Base-by-base conservation (phyloP, 2,329 filamentous ascomycete genomes). In the Verticillium klebahnii region DNA sequence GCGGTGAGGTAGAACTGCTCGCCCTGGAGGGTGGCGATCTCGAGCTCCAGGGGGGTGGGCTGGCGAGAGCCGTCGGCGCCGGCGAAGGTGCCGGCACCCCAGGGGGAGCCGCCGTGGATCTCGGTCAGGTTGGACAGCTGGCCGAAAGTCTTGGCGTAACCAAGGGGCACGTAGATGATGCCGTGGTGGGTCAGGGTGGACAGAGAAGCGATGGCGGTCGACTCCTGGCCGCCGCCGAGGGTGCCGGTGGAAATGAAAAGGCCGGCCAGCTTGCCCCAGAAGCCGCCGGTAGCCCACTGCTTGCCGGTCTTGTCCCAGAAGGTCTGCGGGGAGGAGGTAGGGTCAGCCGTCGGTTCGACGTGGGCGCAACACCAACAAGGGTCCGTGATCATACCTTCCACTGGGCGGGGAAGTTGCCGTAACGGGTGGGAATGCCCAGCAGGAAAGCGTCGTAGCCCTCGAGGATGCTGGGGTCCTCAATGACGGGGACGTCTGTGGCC, bases 331-430 rank as follows among this genome's bases (percentile, higher is more conserved):
- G 9, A 9, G 19, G n/a, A 9, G 19, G n/a, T 25, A 34, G 1
- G 19, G 17, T 32, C 32, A 57, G 55, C 52, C 9, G 8, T 6
- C 2, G n/a, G 9, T 56, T 25, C 25, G 52, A n/a, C 12, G 14
- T 5, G 19, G 7, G 6, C 29, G 12, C 19, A 19, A n/a, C 45
- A n/a, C n/a, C 19, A 11, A 25, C 7, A 25, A 25, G n/a, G 11
- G 19, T 32, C 62, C 69, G 59, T 23, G 67, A 77, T 19, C 45
- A 52, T 52, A 52, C 78, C 84, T 95, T 97, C 91, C 91, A 97
- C 81, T 99, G 95, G 19, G 89, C 91, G 57, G 94, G 93, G 85
- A 97, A 97, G 87, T 96, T 98, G 71, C 95, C 95, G 81, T 92
- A 99, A 68, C 95, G 87, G 59, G 95, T 99, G 63, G 95, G 95